Evolutionary conservation across 495 filamentous ascomycete genomes (phyloP), one percentile per base, ranked within the genome.

Genomic region (Lophiostoma macrostomum): DNA sequence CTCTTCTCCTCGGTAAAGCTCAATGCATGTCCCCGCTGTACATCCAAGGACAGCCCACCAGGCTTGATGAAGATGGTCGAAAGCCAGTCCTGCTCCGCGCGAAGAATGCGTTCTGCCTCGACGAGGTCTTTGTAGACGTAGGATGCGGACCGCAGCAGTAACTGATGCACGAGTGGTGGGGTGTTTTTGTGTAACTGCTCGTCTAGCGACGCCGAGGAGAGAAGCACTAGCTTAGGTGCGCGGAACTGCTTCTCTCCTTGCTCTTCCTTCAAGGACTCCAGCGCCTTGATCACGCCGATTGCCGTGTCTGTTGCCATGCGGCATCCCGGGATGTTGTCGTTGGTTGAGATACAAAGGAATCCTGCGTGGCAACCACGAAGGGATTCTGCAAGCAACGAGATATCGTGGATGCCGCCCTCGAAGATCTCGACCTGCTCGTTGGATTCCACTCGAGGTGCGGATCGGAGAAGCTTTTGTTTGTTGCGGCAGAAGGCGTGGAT

Each of bases 341-440:
- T 61, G 14, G 36, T 52, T 19, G 53, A n/a, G 14, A 45, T 41
- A 19, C 34, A 42, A 3, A 56, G 11, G 38, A 61, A 61, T 23
- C 56, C 39, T 8, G 44, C 52, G 10, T 35, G 51, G 16, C 25
- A 28, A 18, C 25, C 44, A 11, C 39, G 32, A 10, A 57, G 11
- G 27, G 47, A 58, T 23, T 29, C 31, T 13, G 5, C 60, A 7
- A 70, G 50, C 28, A 66, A 47, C 2, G 62, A 50, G 25, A 65
- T 19, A 32, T 71, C 61, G 14, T 61, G 31, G 18, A 69, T 43
- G 22, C 41, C 61, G 40, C 67, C 67, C 45, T 70, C 67, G 38
- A 71, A 61, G 27, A 61, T 46, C 4, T 49, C 14, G 16, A 54
- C 52, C 13, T 38, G 57, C 13, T 43, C 28, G 23, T 30, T 55